Conservation (phyloP, 345 rosid species). For the Laguncularia racemosa region DNA sequence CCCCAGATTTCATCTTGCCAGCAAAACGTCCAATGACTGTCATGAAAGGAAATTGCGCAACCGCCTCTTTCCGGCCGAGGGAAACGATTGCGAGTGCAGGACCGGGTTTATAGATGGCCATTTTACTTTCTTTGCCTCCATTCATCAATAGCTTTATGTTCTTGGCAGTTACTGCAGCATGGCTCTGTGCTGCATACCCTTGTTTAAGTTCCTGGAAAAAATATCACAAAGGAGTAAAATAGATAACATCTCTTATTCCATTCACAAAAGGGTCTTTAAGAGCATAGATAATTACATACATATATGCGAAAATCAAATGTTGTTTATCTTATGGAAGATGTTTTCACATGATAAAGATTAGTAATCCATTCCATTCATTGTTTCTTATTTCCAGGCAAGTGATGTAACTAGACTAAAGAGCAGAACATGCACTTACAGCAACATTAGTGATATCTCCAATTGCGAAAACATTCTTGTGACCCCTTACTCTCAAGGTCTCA, state of each 20-base stretch:
- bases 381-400: too few species aligned
- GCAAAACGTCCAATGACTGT: constrained; percentile 31
- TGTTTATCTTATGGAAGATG: too few species aligned
- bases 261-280: too few species aligned
- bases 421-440: constrained; percentile 32
- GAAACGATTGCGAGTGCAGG: constrained; percentile 26
- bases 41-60: constrained; percentile 14
- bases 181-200: too few species aligned
- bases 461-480: constrained; percentile 47
- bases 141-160: constrained; percentile 32
- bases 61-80: constrained; percentile 22
- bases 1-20: constrained; percentile 35
- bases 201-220: too few species aligned
- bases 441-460: constrained; percentile 74
- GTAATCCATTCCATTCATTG: too few species aligned
- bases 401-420: background rate
- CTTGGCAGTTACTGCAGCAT: constrained; percentile 20
- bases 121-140: constrained; percentile 24
- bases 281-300: too few species aligned
- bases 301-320: too few species aligned
- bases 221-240: too few species aligned
- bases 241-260: too few species aligned
- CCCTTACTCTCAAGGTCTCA: constrained; percentile 49
- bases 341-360: too few species aligned
- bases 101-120: constrained; percentile 27